These are phyloP conservation scores for Candida oleophila DNA, from an alignment of 805 yeast species.

Conservation along the genomic window DNA sequence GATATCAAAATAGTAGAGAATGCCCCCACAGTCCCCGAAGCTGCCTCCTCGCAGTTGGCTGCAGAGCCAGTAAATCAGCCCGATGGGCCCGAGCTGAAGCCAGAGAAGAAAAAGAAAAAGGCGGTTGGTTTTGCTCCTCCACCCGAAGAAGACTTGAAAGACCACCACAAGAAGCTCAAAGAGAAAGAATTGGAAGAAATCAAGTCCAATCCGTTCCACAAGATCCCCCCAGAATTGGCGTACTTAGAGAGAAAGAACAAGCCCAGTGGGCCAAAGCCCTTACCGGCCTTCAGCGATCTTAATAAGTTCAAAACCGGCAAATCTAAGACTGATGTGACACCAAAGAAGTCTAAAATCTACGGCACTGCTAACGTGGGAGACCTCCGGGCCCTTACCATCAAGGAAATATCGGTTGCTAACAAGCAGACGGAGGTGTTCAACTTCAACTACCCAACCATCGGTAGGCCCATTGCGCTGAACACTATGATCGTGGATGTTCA, in stretches of 20 bases:
- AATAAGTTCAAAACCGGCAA: slow-evolving; percentile 7
- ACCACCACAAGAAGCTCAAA: slow-evolving; percentile 31
- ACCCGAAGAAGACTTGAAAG: slow-evolving; percentile 34
- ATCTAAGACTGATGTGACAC: no score
- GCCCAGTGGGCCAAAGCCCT: slow-evolving; percentile 28
- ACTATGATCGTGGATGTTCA: slow-evolving; percentile 57
- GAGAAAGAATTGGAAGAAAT: slow-evolving; percentile 24
- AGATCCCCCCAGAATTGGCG: slow-evolving; percentile 41
- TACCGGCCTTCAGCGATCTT: slow-evolving; percentile 9
- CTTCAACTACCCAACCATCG: slow-evolving; percentile 51
- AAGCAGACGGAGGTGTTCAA: slow-evolving; percentile 44
- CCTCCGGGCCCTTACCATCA: slow-evolving; percentile 50
- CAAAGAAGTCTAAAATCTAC: neutral
- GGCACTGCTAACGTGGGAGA: slow-evolving; percentile 34
- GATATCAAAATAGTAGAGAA: neutral
- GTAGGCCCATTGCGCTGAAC: slow-evolving; percentile 46
- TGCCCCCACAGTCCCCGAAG: no score
- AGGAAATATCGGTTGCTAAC: slow-evolving; percentile 45
- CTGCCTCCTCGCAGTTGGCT: no score
- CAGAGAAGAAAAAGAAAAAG: slow-evolving; percentile 15
- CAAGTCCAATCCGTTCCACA: slow-evolving; percentile 35
- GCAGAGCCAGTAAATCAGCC: neutral
- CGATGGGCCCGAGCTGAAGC: neutral
- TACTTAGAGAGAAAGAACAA: slow-evolving; percentile 27
- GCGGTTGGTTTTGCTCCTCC: slow-evolving; percentile 40